Evolutionary conservation across 768 basidiomycete species (phyloP), one percentile per base, ranked within the genome.

Genomic region (Hypholoma sublateritium): DNA sequence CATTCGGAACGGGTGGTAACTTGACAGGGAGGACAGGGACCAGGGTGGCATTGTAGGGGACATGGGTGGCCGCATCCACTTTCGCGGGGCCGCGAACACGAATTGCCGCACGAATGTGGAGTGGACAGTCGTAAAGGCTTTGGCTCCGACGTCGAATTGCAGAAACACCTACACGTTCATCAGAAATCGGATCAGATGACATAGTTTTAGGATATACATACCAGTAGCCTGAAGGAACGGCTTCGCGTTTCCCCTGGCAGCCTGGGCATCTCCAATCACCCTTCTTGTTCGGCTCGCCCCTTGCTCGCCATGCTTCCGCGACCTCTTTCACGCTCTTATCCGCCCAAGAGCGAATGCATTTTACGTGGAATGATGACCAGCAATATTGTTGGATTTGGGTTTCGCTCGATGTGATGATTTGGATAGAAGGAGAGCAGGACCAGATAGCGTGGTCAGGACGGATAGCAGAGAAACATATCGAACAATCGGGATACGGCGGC

Each of bases 201-300:
- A 35, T 14, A 57, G 36, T 4, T 5, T 21, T 41, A 44, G 19
- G 34, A 16, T 28, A 46, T n/a, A 74, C 81, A 32, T 65, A 89
- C 88, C 80, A 80, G 66, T 93, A 93, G 3, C 77, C 76, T 2
- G 74, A 77, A 0, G 92, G 91, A 1, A 88, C 82, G 1, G 71
- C 71, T 47, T 80, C 80, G n/a, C 95, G 77, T 56, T 86, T 86
- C 1, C 85, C 83, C 65, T 95, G 94, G 74, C 96, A 98, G 0
- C 92, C 93, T 0, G 96, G 96, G 70, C 96, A 98, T 51, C 88
- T 79, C 96, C 96, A 98, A 66, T 92, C 87, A 0, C 89, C 93
- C 13, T 73, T 75, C 53, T 79, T 76, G 11, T 82, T 77, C 14
- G 61, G 58, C 62, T 90, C 87, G 7, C 90, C 90, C 49, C 88